A percentile compares a stretch with the other conserved stretches of the same genome.
phyloP scores from a whole-genome alignment of 2,329 filamentous ascomycete species.

The Aaosphaeria pasadenensis region DNA sequence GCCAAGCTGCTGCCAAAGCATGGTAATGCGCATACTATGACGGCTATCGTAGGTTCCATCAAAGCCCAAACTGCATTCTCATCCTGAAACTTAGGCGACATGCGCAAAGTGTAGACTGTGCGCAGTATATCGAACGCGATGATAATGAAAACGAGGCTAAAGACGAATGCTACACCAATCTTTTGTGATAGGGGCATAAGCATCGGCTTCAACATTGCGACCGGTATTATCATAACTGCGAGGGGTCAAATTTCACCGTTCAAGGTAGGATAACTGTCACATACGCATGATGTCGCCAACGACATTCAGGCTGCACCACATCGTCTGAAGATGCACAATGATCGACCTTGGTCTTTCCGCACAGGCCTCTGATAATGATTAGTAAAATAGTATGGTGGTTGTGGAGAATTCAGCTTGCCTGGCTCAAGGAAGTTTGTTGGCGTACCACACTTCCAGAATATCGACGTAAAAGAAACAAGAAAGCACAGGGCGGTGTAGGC shows the following conservation, averaged over 20 bases:
- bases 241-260: neutral
- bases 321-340: neutral
- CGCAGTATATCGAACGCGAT: constrained; percentile 7
- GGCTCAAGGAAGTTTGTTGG: neutral
- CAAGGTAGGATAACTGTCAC: neutral
- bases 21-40: constrained; percentile 10
- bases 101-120: neutral
- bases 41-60: constrained; percentile 5
- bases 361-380: neutral
- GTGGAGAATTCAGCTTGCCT: neutral
- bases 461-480: neutral
- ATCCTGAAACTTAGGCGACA: neutral
- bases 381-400: neutral
- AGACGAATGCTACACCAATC: constrained; percentile 2
- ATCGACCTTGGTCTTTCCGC: neutral
- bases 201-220: neutral
- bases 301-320: neutral
- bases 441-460: neutral
- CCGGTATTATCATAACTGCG: constrained; percentile 4
- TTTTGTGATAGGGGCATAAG: constrained; percentile 3
- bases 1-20: constrained; percentile 1
- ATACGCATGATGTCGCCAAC: constrained; percentile 1
- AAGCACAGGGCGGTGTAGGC: neutral
- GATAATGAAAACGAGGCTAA: constrained; percentile 2
- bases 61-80: constrained; percentile 4